Conservation (phyloP, 352 stramenopile genomes). For the Phytophthora vignae region DNA sequence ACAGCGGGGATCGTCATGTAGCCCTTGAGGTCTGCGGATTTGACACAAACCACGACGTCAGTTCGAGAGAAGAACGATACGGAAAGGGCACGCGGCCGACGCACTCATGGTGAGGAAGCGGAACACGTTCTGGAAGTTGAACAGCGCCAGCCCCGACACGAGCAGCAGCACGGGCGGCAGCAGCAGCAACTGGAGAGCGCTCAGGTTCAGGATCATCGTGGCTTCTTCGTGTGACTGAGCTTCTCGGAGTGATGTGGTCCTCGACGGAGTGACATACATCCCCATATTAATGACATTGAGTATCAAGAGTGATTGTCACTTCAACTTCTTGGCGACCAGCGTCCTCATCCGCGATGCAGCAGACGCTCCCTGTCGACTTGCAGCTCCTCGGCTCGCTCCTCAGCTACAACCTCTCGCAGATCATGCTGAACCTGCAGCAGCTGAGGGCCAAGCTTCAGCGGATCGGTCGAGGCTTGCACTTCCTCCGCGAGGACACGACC, state of each 20-base stretch:
- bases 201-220: conserved; percentile 56
- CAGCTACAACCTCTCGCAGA: not conserved
- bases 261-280: not conserved
- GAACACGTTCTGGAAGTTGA: conserved; percentile 86
- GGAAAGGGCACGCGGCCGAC: conserved; percentile 9
- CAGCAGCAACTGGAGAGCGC: conserved; percentile 69
- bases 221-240: not conserved
- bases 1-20: conserved; percentile 80
- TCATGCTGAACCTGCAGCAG: not conserved
- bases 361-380: no score
- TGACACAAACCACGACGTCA: conserved; percentile 7
- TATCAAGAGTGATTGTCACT: conserved; percentile 10
- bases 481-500: not conserved
- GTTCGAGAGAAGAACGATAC: not conserved
- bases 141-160: conserved; percentile 70
- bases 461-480: not conserved
- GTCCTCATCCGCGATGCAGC: no score
- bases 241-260: not conserved
- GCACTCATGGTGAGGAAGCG: conserved; percentile 69
- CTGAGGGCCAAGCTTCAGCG: not conserved
- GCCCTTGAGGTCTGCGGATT: conserved; percentile 54
- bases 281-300: not conserved
- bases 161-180: conserved; percentile 78
- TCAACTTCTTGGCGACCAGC: not conserved
- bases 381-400: not conserved